These are phyloP conservation scores for Dicorynia guianensis DNA, from an alignment of 306 rosid genomes.

Conservation along the genomic window DNA sequence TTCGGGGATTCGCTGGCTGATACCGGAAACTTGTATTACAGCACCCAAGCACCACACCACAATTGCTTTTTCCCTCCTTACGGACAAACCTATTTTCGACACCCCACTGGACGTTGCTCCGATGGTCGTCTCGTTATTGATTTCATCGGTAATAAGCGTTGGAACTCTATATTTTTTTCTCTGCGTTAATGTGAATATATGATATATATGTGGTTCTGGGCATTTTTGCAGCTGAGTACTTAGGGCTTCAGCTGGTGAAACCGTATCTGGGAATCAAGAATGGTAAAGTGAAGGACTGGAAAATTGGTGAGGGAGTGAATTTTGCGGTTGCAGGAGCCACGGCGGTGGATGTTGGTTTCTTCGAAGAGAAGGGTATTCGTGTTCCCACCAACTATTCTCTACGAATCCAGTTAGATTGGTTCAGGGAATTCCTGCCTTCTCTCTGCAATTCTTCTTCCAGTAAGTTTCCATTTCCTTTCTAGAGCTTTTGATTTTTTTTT, in stretches of 20 bases:
- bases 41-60: neutral
- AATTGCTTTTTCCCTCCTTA: constrained; percentile 28
- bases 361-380: constrained; percentile 13
- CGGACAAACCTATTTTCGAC: constrained; percentile 44
- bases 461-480: neutral
- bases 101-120: constrained; percentile 45
- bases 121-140: constrained; percentile 47
- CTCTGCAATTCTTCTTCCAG: constrained; percentile 44
- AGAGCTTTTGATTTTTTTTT: too few relatives aligned
- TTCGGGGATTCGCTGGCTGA: constrained; percentile 54
- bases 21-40: constrained; percentile 37
- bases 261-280: constrained; percentile 39
- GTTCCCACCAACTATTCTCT: constrained; percentile 39
- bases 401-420: constrained; percentile 44
- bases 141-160: constrained; percentile 32
- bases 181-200: neutral
- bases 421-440: constrained; percentile 34
- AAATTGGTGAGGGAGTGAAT: constrained; percentile 39
- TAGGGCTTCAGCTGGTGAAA: constrained; percentile 42
- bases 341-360: constrained; percentile 33
- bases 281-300: neutral
- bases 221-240: constrained; percentile 34
- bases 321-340: constrained; percentile 57
- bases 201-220: neutral
- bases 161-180: neutral